Percentiles rank a stretch among this genome's conserved stretches.
These are phyloP conservation scores for Neoboletus magnificus DNA, from an alignment of 768 basidiomycete genomes.

Conservation along the genomic window DNA sequence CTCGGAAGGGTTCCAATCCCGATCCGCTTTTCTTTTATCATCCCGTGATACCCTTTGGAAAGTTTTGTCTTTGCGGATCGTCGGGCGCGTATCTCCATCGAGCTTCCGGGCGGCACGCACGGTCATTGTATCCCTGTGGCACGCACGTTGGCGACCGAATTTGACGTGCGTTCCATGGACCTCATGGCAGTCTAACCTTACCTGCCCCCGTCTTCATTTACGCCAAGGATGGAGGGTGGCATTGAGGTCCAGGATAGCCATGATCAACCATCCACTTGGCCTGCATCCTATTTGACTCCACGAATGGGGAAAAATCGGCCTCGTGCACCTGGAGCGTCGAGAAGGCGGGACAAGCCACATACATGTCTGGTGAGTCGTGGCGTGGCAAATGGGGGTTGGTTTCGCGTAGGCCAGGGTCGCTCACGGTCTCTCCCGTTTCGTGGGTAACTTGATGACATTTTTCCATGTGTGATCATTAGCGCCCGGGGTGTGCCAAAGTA, in stretches of 20 bases:
- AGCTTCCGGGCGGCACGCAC: neutral
- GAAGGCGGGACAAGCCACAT: constrained; percentile 40
- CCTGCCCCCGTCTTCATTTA: constrained; percentile 8
- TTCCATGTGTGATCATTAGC: neutral
- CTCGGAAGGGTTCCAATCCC: neutral
- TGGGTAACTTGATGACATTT: neutral
- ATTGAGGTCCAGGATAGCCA: neutral
- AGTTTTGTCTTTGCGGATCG: neutral
- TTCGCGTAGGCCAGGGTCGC: neutral
- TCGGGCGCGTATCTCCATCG: neutral
- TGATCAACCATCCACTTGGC: neutral
- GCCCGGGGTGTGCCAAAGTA: constrained; percentile 42
- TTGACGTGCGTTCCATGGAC: neutral
- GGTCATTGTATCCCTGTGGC: neutral
- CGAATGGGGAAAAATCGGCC: constrained; percentile 10
- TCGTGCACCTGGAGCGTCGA: constrained; percentile 20
- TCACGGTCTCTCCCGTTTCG: neutral
- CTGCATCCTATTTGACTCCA: neutral
- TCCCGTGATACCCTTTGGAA: neutral
- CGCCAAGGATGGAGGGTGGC: neutral
- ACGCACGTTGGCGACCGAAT: neutral
- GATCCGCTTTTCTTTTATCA: neutral
- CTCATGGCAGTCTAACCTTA: constrained; percentile 1
- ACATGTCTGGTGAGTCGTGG: constrained; percentile 45
- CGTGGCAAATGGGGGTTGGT: neutral